A percentile compares a stretch with the other conserved stretches of the same genome.
These are phyloP conservation scores for Salix udensis DNA, from an alignment of 345 rosid species.

Conservation along the genomic window DNA sequence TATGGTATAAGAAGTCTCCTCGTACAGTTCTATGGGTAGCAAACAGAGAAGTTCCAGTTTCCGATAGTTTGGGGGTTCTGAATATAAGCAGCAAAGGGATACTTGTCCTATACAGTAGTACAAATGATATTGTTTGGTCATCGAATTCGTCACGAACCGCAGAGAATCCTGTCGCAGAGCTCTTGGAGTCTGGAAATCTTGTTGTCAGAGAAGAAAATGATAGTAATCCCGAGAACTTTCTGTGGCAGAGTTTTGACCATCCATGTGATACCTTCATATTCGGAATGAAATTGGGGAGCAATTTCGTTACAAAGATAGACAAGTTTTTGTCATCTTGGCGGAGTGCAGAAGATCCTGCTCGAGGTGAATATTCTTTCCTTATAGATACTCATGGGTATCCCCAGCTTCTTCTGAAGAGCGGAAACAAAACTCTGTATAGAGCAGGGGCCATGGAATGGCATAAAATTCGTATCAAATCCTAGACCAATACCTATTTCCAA, in stretches of 20 bases:
- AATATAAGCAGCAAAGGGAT: neutral
- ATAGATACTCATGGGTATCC: constrained; percentile 25
- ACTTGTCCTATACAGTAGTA: too few relatives aligned
- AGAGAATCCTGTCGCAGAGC: neutral
- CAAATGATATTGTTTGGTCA: neutral
- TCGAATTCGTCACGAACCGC: neutral
- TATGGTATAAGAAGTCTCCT: neutral
- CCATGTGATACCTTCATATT: too few relatives aligned
- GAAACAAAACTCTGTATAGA: neutral
- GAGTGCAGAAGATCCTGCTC: constrained; percentile 12
- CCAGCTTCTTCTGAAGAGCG: constrained; percentile 6
- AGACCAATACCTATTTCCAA: neutral
- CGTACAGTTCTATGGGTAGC: neutral
- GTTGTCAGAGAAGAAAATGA: too few relatives aligned
- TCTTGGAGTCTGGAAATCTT: neutral
- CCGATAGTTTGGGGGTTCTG: neutral
- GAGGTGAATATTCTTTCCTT: constrained; percentile 2
- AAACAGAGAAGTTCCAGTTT: neutral
- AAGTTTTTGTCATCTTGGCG: neutral
- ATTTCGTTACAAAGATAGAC: too few relatives aligned
- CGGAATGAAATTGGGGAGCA: too few relatives aligned
- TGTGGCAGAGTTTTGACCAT: too few relatives aligned
- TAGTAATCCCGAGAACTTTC: neutral
- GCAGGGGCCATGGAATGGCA: constrained; percentile 27
- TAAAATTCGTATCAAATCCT: constrained; percentile 9